These are phyloP conservation scores for Cordyceps pruinosa DNA, from an alignment of 2,329 filamentous ascomycete species.

Conservation along the genomic window DNA sequence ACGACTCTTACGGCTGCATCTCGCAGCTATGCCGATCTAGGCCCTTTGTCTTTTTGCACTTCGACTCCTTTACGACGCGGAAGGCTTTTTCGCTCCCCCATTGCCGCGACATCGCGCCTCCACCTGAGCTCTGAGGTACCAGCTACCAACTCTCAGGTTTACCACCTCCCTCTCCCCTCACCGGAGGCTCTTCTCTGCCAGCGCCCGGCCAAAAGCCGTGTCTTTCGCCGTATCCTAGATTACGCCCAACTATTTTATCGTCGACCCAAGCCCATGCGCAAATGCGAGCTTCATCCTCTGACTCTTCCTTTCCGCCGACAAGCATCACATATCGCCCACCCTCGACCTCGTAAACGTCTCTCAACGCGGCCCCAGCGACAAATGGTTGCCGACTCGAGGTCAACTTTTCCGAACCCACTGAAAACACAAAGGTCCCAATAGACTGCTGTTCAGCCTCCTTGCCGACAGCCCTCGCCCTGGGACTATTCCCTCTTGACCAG, in stretches of 20 bases:
- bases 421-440: conserved; percentile 8
- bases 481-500: not conserved
- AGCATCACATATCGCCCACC: conserved; percentile 18
- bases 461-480: conserved; percentile 18
- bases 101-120: conserved; percentile 2
- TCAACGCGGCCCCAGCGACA: conserved; percentile 15
- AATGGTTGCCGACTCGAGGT: conserved; percentile 19
- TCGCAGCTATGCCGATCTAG: conserved; percentile 7
- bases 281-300: conserved; percentile 29
- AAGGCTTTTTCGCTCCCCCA: not conserved
- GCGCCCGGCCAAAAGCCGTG: not conserved
- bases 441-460: conserved; percentile 17
- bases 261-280: conserved; percentile 30
- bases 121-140: conserved; percentile 6
- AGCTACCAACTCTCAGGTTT: not conserved
- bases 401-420: conserved; percentile 13
- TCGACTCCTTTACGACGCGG: not conserved
- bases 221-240: conserved; percentile 25
- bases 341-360: conserved; percentile 8
- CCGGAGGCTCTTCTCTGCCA: not conserved
- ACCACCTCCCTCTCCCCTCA: not conserved
- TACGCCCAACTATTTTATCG: conserved; percentile 18
- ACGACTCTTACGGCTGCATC: not conserved
- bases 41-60: not conserved
- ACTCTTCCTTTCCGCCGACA: conserved; percentile 27